Evolutionary conservation across 2,329 filamentous ascomycete species (phyloP), one percentile per base, ranked within the genome.

Genomic region (Calonectria leucothoes): DNA sequence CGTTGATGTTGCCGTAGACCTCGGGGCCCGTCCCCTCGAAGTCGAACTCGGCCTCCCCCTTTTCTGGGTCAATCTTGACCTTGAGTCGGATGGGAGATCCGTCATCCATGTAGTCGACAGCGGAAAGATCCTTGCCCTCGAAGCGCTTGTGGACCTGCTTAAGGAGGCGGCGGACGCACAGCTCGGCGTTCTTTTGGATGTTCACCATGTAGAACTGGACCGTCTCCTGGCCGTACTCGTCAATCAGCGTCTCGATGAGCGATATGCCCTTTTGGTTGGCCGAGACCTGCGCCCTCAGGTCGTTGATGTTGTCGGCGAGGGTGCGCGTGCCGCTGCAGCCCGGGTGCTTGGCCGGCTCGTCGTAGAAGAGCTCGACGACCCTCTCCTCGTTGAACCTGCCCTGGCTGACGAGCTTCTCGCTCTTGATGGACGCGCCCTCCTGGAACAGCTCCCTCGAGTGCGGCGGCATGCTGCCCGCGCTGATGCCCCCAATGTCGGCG

Each of bases 221-320:
- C 0, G 94, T 93, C 4, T 93, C 88, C 73, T 95, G 92, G 15
- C 93, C 93, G 78, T 96, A 96, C 79, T 97, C 94, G 23, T 90
- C 89, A 75, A 97, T 95, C 2, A 97, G 85, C 0, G 90, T 88
- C 69, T 91, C 91, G 75, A 97, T 96, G 27, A 97, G 86, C n/a
- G 92, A 94, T 75, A 97, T 96, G 1, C 94, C 94, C 77, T 96
- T 96, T 79, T 95, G 93, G 79, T 97, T 97, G 1, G 94, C 94
- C 0, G 94, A 94, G 5, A 96, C 93, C 81, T 96, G 94, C 0
- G 94, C 94, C 82, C 95, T 95, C 27, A 97, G 85, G 80, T 97
- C 94, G 59, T 95, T 96, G 75, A 97, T 88, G 79, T 96, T 96
- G 81, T 97, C 94, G 15, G 91, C 92, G 1, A 97, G 86, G 82